Percentiles rank a stretch among this genome's conserved stretches.
Conservation (phyloP, 2,329 filamentous ascomycete genomes). For the Salinomyces thailandicus region DNA sequence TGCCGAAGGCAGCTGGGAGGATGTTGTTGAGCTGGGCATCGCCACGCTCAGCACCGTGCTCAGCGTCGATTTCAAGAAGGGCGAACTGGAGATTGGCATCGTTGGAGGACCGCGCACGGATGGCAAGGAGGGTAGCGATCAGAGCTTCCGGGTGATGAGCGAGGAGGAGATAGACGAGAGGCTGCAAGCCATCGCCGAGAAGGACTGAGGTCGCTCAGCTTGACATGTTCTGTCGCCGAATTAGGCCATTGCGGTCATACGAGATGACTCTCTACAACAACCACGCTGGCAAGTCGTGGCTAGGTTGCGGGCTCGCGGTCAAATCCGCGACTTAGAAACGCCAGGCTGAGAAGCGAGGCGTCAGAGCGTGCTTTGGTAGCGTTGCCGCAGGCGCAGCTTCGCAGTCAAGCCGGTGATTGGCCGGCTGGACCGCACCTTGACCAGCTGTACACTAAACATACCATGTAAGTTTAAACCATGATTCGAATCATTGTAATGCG, state of each 20-base stretch:
- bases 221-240: too few relatives aligned
- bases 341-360: background rate
- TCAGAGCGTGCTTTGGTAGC: background rate
- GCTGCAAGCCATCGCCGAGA: constrained; percentile 95
- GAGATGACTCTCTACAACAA: too few relatives aligned
- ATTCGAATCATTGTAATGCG: too few relatives aligned
- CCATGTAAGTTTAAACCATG: background rate
- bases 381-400: background rate
- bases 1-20: constrained; percentile 87
- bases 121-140: constrained; percentile 70
- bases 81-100: constrained; percentile 94
- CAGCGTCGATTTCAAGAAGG: constrained; percentile 99
- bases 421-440: background rate
- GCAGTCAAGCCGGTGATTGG: constrained; percentile 1
- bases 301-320: background rate
- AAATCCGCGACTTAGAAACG: background rate
- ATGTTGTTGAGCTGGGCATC: constrained; percentile 95
- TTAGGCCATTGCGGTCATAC: too few relatives aligned
- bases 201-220: constrained; percentile 56
- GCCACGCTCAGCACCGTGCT: constrained; percentile 89
- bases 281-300: too few relatives aligned
- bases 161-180: constrained; percentile 98
- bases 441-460: background rate
- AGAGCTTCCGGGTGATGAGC: constrained; percentile 75
- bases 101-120: constrained; percentile 78